Evolutionary conservation across 1,139 yeast genomes (phyloP).

Genomic region (Protomyces inouyei): DNA sequence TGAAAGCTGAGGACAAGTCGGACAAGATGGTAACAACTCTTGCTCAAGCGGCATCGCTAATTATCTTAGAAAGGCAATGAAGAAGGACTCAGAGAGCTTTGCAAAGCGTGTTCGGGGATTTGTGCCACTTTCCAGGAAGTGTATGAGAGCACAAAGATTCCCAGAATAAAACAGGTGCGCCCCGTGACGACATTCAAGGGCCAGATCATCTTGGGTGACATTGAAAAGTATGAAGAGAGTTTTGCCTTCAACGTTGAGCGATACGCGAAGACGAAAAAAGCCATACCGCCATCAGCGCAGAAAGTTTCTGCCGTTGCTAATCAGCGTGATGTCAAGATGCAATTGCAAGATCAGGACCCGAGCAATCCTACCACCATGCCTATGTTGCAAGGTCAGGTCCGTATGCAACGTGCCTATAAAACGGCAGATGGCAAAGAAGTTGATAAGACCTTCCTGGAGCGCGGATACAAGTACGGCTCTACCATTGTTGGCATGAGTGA

Average conservation of each 20-base stretch:
- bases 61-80: constrained; percentile 3
- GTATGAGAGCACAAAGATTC: constrained; percentile 21
- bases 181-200: constrained; percentile 40
- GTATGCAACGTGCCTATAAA: constrained; percentile 24
- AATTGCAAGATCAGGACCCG: constrained; percentile 1
- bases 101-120: constrained; percentile 33
- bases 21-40: constrained; percentile 30
- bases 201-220: constrained; percentile 43
- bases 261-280: constrained; percentile 57
- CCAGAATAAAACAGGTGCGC: constrained; percentile 31
- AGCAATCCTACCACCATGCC: not conserved
- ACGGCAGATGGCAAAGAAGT: constrained; percentile 33
- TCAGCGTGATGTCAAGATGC: constrained; percentile 2
- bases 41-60: too few relatives aligned
- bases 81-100: constrained; percentile 33
- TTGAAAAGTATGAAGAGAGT: constrained; percentile 32
- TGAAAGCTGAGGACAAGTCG: constrained; percentile 35
- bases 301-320: constrained; percentile 29
- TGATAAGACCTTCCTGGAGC: constrained; percentile 38
- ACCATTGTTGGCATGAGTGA: constrained; percentile 50
- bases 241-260: constrained; percentile 51
- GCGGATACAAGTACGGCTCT: constrained; percentile 68
- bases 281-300: constrained; percentile 43
- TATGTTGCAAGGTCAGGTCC: not conserved
- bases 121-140: constrained; percentile 36